phyloP scores from a whole-genome alignment of 805 yeast species.

The Kluyveromyces starmeri region DNA sequence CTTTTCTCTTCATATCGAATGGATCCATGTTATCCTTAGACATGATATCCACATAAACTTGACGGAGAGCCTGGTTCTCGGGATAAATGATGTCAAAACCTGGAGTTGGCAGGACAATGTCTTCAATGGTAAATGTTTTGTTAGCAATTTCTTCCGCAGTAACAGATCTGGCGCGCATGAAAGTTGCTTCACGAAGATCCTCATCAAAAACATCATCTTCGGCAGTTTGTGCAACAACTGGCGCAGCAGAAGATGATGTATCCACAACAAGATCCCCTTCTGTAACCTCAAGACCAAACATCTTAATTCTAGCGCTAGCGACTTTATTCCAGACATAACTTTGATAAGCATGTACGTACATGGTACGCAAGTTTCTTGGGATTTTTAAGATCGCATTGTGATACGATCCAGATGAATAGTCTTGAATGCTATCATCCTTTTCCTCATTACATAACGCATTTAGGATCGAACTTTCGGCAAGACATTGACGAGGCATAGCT shows the following conservation, averaged over 20 bases:
- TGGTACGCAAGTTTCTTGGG: conserved; percentile 83
- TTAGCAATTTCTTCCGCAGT: conserved; percentile 62
- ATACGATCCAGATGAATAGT: conserved; percentile 45
- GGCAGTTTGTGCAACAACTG: conserved; percentile 16
- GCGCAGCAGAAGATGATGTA: conserved; percentile 13
- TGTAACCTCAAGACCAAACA: conserved; percentile 60
- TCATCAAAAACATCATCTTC: conserved; percentile 55
- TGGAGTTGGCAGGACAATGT: conserved; percentile 91
- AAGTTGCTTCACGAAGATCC: conserved; percentile 52
- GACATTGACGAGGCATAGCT: conserved; percentile 79
- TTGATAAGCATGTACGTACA: conserved; percentile 97
- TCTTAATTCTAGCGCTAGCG: conserved; percentile 64
- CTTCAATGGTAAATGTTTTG: conserved; percentile 58
- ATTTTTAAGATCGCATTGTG: conserved; percentile 78
- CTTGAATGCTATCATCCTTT: conserved; percentile 30
- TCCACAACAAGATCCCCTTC: conserved; percentile 72
- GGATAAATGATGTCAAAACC: conserved; percentile 93
- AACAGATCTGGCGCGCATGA: conserved; percentile 61
- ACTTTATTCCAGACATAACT: conserved; percentile 90
- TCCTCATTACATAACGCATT: conserved; percentile 46
- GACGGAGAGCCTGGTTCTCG: conserved; percentile 45
- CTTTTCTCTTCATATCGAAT: conserved; percentile 70
- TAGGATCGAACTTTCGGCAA: conserved; percentile 74
- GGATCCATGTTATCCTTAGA: conserved; percentile 76
- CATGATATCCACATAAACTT: conserved; percentile 67